Conservation (phyloP, 805 yeast species). For the Phaffomyces opuntiae region DNA sequence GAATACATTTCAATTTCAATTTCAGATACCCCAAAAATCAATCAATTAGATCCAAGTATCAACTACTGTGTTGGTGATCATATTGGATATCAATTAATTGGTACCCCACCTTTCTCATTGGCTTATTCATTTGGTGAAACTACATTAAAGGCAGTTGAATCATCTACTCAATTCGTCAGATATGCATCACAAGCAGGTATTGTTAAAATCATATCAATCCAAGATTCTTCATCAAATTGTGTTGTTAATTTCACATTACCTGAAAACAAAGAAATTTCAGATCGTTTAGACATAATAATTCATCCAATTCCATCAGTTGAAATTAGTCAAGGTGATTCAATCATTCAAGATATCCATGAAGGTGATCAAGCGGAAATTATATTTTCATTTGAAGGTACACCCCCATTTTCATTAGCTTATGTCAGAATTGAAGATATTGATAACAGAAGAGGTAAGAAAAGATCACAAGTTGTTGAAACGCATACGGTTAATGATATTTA, state of each 20-base stretch:
- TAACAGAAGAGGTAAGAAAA: slow-evolving; percentile 35
- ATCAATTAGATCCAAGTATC: slow-evolving; percentile 30
- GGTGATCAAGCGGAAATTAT: slow-evolving; percentile 90
- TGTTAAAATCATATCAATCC: slow-evolving; percentile 56
- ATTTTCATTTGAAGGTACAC: slow-evolving; percentile 77
- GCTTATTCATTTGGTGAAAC: slow-evolving; percentile 66
- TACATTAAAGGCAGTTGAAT: slow-evolving; percentile 48
- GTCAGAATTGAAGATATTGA: slow-evolving; percentile 56
- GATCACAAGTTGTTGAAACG: slow-evolving; percentile 54
- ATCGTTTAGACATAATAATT: slow-evolving; percentile 31
- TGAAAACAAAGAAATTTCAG: slow-evolving; percentile 26
- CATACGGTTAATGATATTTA: slow-evolving; percentile 53
- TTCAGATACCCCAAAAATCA: slow-evolving; percentile 71
- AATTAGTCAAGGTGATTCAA: slow-evolving; percentile 68
- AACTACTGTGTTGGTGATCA: slow-evolving; percentile 92
- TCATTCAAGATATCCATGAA: slow-evolving; percentile 80
- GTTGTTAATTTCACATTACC: slow-evolving; percentile 47
- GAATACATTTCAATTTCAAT: slow-evolving; percentile 50
- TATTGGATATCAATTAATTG: slow-evolving; percentile 66
- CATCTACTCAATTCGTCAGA: slow-evolving; percentile 47
- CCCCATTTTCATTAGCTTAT: slow-evolving; percentile 86
- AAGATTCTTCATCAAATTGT: slow-evolving; percentile 74
- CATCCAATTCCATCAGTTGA: slow-evolving; percentile 75
- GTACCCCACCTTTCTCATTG: slow-evolving; percentile 74
- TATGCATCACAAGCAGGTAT: slow-evolving; percentile 80